Base-by-base conservation (phyloP, 495 filamentous ascomycete species). In the Lasiosphaeria miniovina region DNA sequence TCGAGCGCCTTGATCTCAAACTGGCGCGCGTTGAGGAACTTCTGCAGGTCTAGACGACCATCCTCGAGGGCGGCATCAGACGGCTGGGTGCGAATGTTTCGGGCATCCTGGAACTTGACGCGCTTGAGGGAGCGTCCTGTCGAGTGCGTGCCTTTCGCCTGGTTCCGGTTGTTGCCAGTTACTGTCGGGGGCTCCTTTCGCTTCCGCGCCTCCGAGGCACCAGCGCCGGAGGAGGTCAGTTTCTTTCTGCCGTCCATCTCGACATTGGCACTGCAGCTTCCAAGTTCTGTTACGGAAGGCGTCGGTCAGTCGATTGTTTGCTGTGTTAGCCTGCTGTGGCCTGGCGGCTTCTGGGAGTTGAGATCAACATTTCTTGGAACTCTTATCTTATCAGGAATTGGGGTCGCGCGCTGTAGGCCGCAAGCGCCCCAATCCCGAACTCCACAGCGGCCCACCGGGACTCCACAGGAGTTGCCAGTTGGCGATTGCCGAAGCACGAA, bases 1-100 rank as follows among this genome's bases (percentile, higher is more conserved):
- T 94, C 88, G 49, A 98, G 76, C 1, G 93, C 87, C 45, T 81
- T 84, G 67, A 98, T 97, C 72, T 98, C 93, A 64, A 88, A 96
- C 67, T 93, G 85, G 15, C 91, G 87, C 8, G 90, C 85, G 52
- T 82, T 81, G 59, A 96, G 79, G 66, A 96, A 97, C n/a, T 88
- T 82, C 51, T 85, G 80, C 57, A 93, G 79, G 69, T 96, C 86
- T 40, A 96, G 82, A 59, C 89, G 84, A 64, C 92, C 92, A 68
- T 88, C 85, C 38, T 84, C 80, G 59, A 95, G 81, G 11, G 88
- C 89, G 49, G 86, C 85, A 49, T 88, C 84, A 32, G 85, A 72
- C 11, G 84, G 82, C 71, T 93, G 90, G 15, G 85, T 77, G n/a
- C 87, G 80, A 57, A 96, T 87, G 36, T 80, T 81, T 52, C 91